phyloP scores from a whole-genome alignment of 306 rosid genomes.

The Pachyrhizus erosus region DNA sequence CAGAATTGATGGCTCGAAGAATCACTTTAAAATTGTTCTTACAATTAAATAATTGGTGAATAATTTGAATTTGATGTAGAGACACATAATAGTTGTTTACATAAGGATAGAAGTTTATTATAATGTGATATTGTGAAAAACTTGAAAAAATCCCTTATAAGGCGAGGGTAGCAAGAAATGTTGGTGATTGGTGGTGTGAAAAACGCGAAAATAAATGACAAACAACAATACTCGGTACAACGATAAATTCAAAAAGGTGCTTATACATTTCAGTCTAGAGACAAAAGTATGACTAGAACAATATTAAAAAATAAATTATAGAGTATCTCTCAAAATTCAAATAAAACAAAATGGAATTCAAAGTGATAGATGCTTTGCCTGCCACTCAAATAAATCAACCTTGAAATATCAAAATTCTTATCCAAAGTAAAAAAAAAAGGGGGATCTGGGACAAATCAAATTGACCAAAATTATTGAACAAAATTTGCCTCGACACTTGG shows the following conservation, averaged over 20 bases:
- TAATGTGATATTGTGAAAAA: background rate
- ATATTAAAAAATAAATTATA: background rate
- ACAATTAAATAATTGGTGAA: background rate
- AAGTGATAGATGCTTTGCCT: constrained; percentile 41
- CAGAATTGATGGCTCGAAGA: background rate
- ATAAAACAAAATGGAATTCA: constrained; percentile 40
- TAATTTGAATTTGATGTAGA: background rate
- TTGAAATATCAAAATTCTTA: constrained; percentile 42
- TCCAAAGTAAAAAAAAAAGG: background rate
- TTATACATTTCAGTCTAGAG: constrained; percentile 12
- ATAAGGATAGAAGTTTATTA: background rate
- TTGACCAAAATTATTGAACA: constrained; percentile 58
- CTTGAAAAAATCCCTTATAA: background rate
- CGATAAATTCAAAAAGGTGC: background rate
- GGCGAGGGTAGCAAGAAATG: background rate
- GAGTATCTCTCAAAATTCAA: constrained; percentile 31
- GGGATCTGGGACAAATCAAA: constrained; percentile 41
- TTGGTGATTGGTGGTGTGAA: background rate
- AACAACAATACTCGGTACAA: too few species aligned
- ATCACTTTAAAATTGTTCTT: background rate
- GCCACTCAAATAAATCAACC: constrained; percentile 52
- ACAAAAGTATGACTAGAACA: background rate
- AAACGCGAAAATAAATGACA: too few species aligned
- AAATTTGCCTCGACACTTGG: constrained; percentile 56
- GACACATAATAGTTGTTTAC: background rate